Percentiles rank a stretch among this genome's conserved stretches.
Conservation (phyloP, 768 basidiomycete genomes). For the Leccinum aurantiacum region DNA sequence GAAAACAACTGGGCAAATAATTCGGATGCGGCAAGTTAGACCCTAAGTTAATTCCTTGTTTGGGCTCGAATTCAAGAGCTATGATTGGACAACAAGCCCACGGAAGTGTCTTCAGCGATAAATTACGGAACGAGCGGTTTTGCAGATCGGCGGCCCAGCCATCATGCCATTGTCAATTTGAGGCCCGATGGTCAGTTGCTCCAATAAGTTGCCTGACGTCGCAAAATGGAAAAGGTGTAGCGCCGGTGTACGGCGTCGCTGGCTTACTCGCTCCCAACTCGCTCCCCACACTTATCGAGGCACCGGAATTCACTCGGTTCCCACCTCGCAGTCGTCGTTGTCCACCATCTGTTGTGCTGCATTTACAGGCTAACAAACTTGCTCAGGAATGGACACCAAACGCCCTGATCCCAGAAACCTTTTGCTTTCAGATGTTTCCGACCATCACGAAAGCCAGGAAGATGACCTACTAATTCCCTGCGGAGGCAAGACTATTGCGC, state of each 20-base stretch:
- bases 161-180: no score
- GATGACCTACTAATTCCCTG: slow-evolving; percentile 28
- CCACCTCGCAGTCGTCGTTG: not conserved
- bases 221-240: not conserved
- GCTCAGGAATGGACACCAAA: slow-evolving; percentile 19
- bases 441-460: slow-evolving; percentile 10
- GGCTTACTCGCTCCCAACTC: not conserved
- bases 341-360: slow-evolving; percentile 20
- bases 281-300: not conserved
- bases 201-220: no score
- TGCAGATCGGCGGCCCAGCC: no score
- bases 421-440: slow-evolving; percentile 7
- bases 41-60: no score
- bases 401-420: slow-evolving; percentile 3
- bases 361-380: not conserved
- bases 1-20: no score
- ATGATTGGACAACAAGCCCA: no score
- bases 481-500: slow-evolving; percentile 56
- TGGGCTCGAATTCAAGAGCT: no score
- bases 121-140: no score
- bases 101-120: no score
- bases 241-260: not conserved
- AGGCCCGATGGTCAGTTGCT: no score
- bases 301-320: not conserved
- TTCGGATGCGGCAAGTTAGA: no score